phyloP scores from a whole-genome alignment of 352 stramenopile species.

The Phytophthora ramorum region DNA sequence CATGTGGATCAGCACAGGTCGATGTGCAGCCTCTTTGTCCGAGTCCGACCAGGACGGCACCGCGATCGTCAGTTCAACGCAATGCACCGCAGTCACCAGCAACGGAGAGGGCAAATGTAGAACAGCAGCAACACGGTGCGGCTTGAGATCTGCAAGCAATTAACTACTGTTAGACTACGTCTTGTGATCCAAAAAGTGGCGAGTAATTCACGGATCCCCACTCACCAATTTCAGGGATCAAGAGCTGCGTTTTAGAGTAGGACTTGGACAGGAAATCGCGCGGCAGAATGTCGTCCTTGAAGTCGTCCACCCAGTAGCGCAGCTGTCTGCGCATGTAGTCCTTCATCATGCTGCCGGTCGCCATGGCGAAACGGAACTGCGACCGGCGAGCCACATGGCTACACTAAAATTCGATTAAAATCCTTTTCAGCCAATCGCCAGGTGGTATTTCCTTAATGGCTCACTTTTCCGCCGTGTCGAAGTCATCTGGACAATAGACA shows the following conservation, averaged over 20 bases:
- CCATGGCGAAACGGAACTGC: constrained; percentile 31
- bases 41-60: constrained; percentile 62
- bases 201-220: not conserved
- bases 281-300: constrained; percentile 64
- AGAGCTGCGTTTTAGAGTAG: constrained; percentile 54
- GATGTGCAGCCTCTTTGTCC: constrained; percentile 60
- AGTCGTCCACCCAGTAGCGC: constrained; percentile 70
- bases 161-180: not conserved
- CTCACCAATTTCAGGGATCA: constrained; percentile 40
- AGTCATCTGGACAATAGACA: constrained; percentile 5
- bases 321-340: constrained; percentile 75
- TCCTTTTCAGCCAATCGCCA: not conserved
- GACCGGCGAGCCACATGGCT: constrained; percentile 18
- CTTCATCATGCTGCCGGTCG: constrained; percentile 58
- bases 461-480: not conserved
- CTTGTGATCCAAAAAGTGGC: not conserved
- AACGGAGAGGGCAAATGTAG: constrained; percentile 53
- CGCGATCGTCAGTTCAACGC: constrained; percentile 58
- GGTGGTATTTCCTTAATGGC: constrained; percentile 1
- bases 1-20: constrained; percentile 54
- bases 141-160: constrained; percentile 56
- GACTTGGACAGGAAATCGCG: constrained; percentile 61
- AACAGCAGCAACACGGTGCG: constrained; percentile 58
- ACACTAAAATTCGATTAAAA: constrained; percentile 14
- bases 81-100: constrained; percentile 61